Evolutionary conservation across 2,329 filamentous ascomycete species (phyloP), one percentile per base, ranked within the genome.

Genomic region (Fusarium duplospermum): DNA sequence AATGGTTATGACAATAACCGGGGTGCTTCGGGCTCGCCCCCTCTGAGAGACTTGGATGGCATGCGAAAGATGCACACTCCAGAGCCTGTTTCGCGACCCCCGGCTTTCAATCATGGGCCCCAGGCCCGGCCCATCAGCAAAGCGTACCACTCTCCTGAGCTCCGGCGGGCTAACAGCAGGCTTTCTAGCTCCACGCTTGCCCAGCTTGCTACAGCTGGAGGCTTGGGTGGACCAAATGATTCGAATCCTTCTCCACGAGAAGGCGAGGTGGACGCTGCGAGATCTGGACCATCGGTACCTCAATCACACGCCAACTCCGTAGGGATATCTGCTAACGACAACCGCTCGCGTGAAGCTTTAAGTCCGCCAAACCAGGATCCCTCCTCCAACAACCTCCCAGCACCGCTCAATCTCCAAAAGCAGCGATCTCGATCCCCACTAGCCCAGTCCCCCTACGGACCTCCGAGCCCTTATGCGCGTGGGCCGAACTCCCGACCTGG

Each of bases 131-230:
- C 95, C 6, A 86, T 87, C 2, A 91, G 89, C 68, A 90, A 81
- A 52, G 93, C 93, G 0, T 91, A 93, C 76, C 90, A 94, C 67
- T 92, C 94, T 33, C 90, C 93, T 16, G 94, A 96, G 79, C 87
- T 96, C 77, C 92, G 93, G 71, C 91, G 91, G 73, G 94, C 93
- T 61, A 96, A 94, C 76, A 95, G 93, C 76, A 92, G 94, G 24
- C 91, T 98, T 81, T 98, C 96, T 29, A 89, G 88, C 75, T 91
- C 91, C 1, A 98, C 96, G 1, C 86, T 98, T 54, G 89, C 92
- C 52, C 94, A 98, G 80, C 87, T 98, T 80, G 91, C 90, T 35
- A 93, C 92, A 74, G 93, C 93, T 54, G 90, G 89, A 63, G 89
- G 88, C 24, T 82, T 90, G 58, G 80, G 84, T 56, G 79, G 89